These are phyloP conservation scores for Rhynchospora pubera DNA, from an alignment of 176 grass and related monocot genomes.

Conservation along the genomic window DNA sequence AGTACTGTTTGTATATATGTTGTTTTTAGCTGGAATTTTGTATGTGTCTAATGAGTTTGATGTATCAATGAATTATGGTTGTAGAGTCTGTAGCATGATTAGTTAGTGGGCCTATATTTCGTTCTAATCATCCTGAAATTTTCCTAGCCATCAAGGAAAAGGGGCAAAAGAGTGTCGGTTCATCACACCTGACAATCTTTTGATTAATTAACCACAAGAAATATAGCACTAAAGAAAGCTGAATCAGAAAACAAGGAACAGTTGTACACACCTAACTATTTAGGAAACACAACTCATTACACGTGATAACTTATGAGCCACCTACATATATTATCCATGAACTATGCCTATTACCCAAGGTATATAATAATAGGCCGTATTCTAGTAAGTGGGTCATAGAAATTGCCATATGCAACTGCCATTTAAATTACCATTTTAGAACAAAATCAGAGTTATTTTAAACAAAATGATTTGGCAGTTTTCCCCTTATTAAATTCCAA, in stretches of 20 bases:
- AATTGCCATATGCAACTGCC: background rate
- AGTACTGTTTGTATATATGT: too few relatives aligned
- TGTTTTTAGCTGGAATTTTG: background rate
- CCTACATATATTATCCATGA: background rate
- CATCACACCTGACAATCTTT: conserved; percentile 1
- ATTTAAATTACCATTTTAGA: background rate
- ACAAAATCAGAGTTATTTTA: background rate
- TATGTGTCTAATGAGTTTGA: background rate
- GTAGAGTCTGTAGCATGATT: background rate
- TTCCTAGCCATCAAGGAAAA: background rate
- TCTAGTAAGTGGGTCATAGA: background rate
- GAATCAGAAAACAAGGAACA: background rate
- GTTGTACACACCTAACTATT: conserved; percentile 1
- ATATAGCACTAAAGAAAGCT: conserved; percentile 13
- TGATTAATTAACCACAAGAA: background rate
- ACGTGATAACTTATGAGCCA: background rate
- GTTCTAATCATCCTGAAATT: background rate
- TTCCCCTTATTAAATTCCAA: background rate
- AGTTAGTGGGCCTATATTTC: background rate
- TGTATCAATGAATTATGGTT: background rate
- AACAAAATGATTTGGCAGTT: background rate
- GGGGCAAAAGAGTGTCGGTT: conserved; percentile 1
- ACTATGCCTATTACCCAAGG: background rate
- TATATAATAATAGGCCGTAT: background rate
- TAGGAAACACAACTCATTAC: background rate